Evolutionary conservation across 495 filamentous ascomycete genomes (phyloP).

Genomic region (Mytilinidion resinicola): DNA sequence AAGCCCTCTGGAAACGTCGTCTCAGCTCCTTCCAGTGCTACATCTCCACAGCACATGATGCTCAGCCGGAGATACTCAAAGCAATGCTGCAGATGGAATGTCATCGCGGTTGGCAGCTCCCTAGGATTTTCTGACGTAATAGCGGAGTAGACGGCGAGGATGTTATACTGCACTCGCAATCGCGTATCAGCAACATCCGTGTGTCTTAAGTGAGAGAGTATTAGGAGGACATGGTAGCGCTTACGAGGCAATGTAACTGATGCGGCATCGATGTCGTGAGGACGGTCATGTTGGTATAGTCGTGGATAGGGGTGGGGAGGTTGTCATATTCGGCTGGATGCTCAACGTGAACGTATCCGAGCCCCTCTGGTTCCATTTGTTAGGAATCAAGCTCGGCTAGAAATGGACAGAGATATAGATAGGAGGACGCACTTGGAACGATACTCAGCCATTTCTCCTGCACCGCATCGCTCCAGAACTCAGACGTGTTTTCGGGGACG

Average conservation of each 20-base stretch:
- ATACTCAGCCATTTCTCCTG: slow-evolving; percentile 3
- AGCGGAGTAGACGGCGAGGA: slow-evolving; percentile 5
- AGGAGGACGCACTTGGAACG: slow-evolving; percentile 2
- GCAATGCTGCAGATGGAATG: slow-evolving; percentile 8
- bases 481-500: not conserved
- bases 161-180: slow-evolving; percentile 10
- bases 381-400: too few relatives aligned
- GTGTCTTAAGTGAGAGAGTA: too few relatives aligned
- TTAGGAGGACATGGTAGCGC: not conserved
- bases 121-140: not conserved
- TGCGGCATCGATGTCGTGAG: slow-evolving; percentile 10
- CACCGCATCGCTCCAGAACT: not conserved
- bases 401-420: too few relatives aligned
- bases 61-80: slow-evolving; percentile 5
- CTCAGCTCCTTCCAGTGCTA: slow-evolving; percentile 3
- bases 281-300: slow-evolving; percentile 7
- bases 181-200: too few relatives aligned
- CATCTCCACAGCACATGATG: slow-evolving; percentile 12
- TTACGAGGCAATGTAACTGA: slow-evolving; percentile 5
- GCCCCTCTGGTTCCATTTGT: not conserved
- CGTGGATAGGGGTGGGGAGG: not conserved
- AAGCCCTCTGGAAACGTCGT: slow-evolving; percentile 7
- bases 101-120: not conserved
- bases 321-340: not conserved
- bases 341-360: not conserved